Percentiles rank a stretch among this genome's conserved stretches.
These are phyloP conservation scores for Cubamyces lactineus DNA, from an alignment of 768 basidiomycete species.

Conservation along the genomic window DNA sequence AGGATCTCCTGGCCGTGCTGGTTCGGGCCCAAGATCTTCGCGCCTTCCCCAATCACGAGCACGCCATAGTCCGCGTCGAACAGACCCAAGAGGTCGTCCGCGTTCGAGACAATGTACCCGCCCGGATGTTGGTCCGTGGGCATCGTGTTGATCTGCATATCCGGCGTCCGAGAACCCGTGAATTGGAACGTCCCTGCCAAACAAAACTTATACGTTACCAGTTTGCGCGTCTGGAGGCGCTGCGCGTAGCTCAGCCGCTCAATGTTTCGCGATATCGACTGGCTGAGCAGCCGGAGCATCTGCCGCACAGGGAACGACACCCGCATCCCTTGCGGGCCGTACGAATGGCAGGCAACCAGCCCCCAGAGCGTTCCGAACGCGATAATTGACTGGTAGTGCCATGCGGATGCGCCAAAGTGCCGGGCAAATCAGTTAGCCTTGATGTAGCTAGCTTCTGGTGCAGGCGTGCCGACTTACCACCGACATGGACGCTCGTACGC, in stretches of 20 bases:
- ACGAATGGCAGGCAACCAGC: conserved; percentile 76
- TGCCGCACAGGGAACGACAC: conserved; percentile 85
- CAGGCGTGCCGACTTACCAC: conserved; percentile 51
- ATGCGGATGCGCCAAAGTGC: neutral
- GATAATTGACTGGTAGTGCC: conserved; percentile 63
- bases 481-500: conserved; percentile 85
- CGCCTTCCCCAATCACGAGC: conserved; percentile 70
- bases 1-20: conserved; percentile 77
- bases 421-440: neutral
- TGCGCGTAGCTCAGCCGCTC: conserved; percentile 80
- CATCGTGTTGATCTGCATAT: conserved; percentile 66
- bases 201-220: conserved; percentile 47
- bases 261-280: conserved; percentile 78
- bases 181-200: neutral
- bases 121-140: conserved; percentile 68
- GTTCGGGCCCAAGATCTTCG: conserved; percentile 70
- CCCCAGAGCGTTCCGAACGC: conserved; percentile 84
- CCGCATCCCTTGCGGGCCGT: conserved; percentile 78
- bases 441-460: neutral
- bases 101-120: conserved; percentile 79
- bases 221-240: conserved; percentile 72
- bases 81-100: conserved; percentile 74
- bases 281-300: conserved; percentile 78
- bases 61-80: conserved; percentile 83
- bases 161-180: neutral